Evolutionary conservation across 192 early-diverging fungal genomes (phyloP).

Genomic region (Funneliformis geosporum): DNA sequence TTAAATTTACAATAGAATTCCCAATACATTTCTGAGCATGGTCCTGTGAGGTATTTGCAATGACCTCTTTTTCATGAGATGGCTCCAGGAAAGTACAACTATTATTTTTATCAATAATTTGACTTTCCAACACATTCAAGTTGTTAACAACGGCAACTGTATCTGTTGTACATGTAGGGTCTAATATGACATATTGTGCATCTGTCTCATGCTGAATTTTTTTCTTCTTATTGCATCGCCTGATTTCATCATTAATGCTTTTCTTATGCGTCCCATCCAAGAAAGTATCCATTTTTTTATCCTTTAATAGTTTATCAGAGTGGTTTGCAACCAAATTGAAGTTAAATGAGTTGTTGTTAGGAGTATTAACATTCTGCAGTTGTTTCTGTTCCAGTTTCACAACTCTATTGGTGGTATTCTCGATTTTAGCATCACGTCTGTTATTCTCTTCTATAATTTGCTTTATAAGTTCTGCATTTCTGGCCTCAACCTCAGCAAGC

Average conservation of each 20-base stretch:
- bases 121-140: not conserved
- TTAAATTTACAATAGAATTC: not conserved
- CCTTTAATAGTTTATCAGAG: not conserved
- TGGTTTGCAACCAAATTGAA: not conserved
- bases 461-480: too few relatives aligned
- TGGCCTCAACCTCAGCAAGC: too few relatives aligned
- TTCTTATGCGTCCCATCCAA: not conserved
- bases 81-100: too few relatives aligned
- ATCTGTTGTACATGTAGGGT: not conserved
- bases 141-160: not conserved
- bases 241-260: conserved; percentile 16
- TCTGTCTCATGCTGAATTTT: not conserved
- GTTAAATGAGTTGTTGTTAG: not conserved
- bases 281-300: conserved; percentile 14
- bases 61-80: not conserved
- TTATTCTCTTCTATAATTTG: too few relatives aligned
- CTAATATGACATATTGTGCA: not conserved
- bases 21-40: not conserved
- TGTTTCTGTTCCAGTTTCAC: conserved; percentile 12
- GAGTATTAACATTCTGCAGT: not conserved
- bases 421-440: conserved; percentile 5
- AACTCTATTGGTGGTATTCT: conserved; percentile 7
- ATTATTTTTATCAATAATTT: too few relatives aligned
- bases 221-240: not conserved
- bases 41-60: not conserved